These are phyloP conservation scores for Yamadazyma ubonensis DNA, from an alignment of 805 yeast genomes.

Conservation along the genomic window DNA sequence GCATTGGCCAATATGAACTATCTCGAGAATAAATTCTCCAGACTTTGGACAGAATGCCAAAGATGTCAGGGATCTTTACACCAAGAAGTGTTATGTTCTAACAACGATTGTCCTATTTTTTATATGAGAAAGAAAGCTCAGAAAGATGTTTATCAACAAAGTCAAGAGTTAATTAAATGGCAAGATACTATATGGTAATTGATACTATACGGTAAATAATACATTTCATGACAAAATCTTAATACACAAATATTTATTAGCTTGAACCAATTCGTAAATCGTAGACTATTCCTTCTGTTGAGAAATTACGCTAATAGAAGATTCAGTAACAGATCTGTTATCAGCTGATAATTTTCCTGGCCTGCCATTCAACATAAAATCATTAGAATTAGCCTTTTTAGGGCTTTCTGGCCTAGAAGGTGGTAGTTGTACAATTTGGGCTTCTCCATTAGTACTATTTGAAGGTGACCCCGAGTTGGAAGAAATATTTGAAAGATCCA, in stretches of 20 bases:
- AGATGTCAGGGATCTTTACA: constrained; percentile 95
- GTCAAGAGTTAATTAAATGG: constrained; percentile 63
- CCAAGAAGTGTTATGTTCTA: constrained; percentile 92
- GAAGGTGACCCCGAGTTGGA: constrained; percentile 11
- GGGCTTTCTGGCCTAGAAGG: constrained; percentile 22
- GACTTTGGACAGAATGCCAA: constrained; percentile 98
- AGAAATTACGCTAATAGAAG: constrained; percentile 18
- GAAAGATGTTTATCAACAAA: constrained; percentile 61
- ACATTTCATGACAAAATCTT: constrained; percentile 2
- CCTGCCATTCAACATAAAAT: constrained; percentile 16
- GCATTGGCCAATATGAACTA: constrained; percentile 78
- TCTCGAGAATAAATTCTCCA: constrained; percentile 76
- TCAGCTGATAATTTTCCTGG: constrained; percentile 32
- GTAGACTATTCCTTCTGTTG: constrained; percentile 4
- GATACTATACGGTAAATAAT: background rate
- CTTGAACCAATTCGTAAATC: constrained; percentile 4
- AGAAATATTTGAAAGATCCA: constrained; percentile 18
- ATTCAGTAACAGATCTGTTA: constrained; percentile 36
- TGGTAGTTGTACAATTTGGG: constrained; percentile 9
- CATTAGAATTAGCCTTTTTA: constrained; percentile 29
- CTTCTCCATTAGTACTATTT: constrained; percentile 2
- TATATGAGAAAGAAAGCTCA: constrained; percentile 92
- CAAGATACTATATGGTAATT: constrained; percentile 55
- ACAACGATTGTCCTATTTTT: constrained; percentile 95
- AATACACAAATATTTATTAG: constrained; percentile 10